These are phyloP conservation scores for Hemerocallis citrina DNA, from an alignment of 106 monocot species.

Conservation along the genomic window DNA sequence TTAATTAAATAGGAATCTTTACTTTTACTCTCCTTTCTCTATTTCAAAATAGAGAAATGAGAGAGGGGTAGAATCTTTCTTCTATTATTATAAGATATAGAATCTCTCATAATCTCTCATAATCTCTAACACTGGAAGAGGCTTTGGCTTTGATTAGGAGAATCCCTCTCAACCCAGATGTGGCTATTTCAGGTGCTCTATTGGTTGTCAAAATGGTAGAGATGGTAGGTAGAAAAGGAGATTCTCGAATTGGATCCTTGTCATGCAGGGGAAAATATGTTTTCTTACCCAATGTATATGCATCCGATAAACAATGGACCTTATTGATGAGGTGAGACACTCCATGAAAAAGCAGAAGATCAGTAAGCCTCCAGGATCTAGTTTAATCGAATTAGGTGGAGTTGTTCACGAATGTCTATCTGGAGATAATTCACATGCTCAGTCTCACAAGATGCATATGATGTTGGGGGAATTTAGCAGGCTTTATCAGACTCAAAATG, in stretches of 20 bases:
- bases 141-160: slow-evolving; percentile 39
- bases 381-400: slow-evolving; percentile 36
- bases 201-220: slow-evolving; percentile 55
- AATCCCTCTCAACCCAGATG: slow-evolving; percentile 34
- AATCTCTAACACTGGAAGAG: no score
- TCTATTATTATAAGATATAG: no score
- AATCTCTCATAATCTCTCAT: no score
- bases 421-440: slow-evolving; percentile 36
- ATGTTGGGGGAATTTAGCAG: slow-evolving; percentile 52
- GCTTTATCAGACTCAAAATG: slow-evolving; percentile 13
- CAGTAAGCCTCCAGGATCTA: slow-evolving; percentile 56
- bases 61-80: no score
- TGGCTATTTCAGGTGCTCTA: slow-evolving; percentile 56
- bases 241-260: slow-evolving; percentile 52
- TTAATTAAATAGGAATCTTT: no score
- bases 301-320: slow-evolving; percentile 27
- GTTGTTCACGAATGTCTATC: slow-evolving; percentile 52
- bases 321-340: slow-evolving; percentile 27
- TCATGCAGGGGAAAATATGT: slow-evolving; percentile 49
- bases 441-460: slow-evolving; percentile 27
- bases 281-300: slow-evolving; percentile 62
- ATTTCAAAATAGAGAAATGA: no score
- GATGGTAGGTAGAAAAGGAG: slow-evolving; percentile 44
- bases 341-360: slow-evolving; percentile 41
- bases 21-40: no score